Percentiles rank a stretch among this genome's conserved stretches.
These are phyloP conservation scores for Terana coerulea DNA, from an alignment of 768 basidiomycete species.

Conservation along the genomic window DNA sequence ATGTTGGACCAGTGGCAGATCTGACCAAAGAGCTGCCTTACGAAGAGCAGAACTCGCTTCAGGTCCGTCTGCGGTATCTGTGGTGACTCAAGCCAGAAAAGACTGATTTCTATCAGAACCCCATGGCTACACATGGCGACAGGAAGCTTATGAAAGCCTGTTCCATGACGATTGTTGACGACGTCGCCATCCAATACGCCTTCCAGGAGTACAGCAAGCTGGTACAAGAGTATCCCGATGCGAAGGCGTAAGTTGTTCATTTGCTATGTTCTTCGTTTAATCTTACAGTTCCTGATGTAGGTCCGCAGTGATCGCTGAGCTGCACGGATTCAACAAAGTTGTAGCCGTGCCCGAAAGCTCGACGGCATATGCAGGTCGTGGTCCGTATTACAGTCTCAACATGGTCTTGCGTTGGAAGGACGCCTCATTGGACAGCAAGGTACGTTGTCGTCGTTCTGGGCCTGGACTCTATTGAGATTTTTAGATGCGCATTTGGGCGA, in stretches of 20 bases:
- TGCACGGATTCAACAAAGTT: conserved; percentile 8
- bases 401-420: conserved; percentile 5
- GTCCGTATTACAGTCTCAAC: conserved; percentile 4
- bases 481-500: conserved; percentile 4
- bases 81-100: background rate
- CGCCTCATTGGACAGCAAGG: conserved; percentile 1
- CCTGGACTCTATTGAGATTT: background rate
- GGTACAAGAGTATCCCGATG: background rate
- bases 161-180: background rate
- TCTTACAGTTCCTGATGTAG: background rate
- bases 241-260: background rate
- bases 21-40: conserved; percentile 8
- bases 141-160: conserved; percentile 10
- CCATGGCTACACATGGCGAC: conserved; percentile 10
- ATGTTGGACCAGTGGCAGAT: conserved; percentile 9
- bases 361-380: conserved; percentile 10
- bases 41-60: conserved; percentile 6
- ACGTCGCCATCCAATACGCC: background rate
- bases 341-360: conserved; percentile 3
- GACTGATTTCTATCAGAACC: background rate
- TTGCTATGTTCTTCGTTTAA: background rate
- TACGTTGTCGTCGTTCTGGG: background rate
- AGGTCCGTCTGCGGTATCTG: background rate
- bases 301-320: conserved; percentile 5
- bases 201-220: conserved; percentile 8